A percentile compares a stretch with the other conserved stretches of the same genome.
phyloP scores from a whole-genome alignment of 2,329 filamentous ascomycete genomes.

The Aspergillus caelatus region DNA sequence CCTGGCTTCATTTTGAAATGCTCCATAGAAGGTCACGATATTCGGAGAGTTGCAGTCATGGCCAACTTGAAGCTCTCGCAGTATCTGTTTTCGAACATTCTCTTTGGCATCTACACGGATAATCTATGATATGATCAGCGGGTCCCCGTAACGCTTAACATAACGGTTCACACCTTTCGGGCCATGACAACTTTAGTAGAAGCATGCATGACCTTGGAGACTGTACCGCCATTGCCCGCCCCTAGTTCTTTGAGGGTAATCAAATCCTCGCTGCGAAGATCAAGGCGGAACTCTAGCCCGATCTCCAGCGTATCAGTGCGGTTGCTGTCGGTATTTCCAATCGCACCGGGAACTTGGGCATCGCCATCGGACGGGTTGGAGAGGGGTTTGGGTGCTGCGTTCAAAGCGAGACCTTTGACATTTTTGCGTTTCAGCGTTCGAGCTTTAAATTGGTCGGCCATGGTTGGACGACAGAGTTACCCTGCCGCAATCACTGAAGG shows the following conservation, averaged over 20 bases:
- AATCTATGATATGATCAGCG: conserved; percentile 59
- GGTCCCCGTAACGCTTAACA: not conserved
- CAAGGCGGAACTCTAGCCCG: conserved; percentile 93
- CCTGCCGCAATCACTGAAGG: not conserved
- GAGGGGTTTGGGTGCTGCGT: conserved; percentile 70
- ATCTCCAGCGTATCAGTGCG: conserved; percentile 81
- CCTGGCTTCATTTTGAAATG: conserved; percentile 93
- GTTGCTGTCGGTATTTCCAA: conserved; percentile 61
- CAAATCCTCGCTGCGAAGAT: conserved; percentile 87
- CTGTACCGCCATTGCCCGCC: conserved; percentile 93
- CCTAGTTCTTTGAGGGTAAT: conserved; percentile 93
- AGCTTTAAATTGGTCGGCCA: conserved; percentile 65
- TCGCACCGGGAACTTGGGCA: conserved; percentile 61
- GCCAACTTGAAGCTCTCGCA: conserved; percentile 97
- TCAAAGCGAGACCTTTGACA: conserved; percentile 91
- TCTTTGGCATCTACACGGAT: conserved; percentile 98
- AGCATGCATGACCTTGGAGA: conserved; percentile 95
- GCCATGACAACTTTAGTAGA: conserved; percentile 97
- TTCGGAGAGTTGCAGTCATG: conserved; percentile 96
- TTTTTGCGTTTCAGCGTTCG: conserved; percentile 98
- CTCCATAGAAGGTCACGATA: conserved; percentile 97
- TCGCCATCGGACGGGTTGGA: conserved; percentile 74
- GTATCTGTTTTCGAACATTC: conserved; percentile 94
- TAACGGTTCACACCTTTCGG: conserved; percentile 73
- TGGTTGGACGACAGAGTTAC: conserved; percentile 30